Base-by-base conservation (phyloP, 352 stramenopile genomes). In the Peronosclerospora sorghi region DNA sequence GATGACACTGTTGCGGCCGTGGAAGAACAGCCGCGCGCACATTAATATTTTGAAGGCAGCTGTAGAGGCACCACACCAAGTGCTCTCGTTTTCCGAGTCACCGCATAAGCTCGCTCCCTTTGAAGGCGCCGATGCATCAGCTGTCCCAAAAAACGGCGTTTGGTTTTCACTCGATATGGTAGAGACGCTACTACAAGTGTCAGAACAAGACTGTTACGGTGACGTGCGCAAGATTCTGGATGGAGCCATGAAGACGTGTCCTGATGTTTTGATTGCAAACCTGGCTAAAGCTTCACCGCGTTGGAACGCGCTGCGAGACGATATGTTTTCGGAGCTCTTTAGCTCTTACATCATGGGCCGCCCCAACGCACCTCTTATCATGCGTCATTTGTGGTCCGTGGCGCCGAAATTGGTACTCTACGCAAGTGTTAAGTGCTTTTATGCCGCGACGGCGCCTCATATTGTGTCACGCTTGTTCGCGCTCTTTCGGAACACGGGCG, bases 301-400 rank as follows among this genome's bases (percentile, higher is more conserved):
- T 9, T 93, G 77, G 77, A 93, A 90, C 52, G 75, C 68, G 13
- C 42, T 93, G 15, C 78, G 78, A 12, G 80, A 90, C 34, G 77
- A 93, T 30, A 63, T 93, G 12, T 93, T 93, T 49, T 85, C 77
- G n/a, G 80, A 93, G 41, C 48, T 93, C 14, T 89, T 93, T 54
- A 73, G 69, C 24, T 79, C 73, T 41, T 93, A 93, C 53, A 89
- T 93, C 35, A 80, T 88, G 68, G 75, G 75, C 6, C 73, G 80
- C 6, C 75, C 77, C 21, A 93, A 93, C 21, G 78, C 80, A n/a
- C 77, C 80, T 40, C 59, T 86, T 27, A 93, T 93, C 42, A 86
- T 93, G 73, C 80, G 80, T 10, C 73, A 93, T 48, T 51, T 93
- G 37, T 93, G 79, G 77, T 88, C 75, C 6, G 72, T 93, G 18